Evolutionary conservation across 2,329 filamentous ascomycete species (phyloP).

Genomic region (Fonsecaea nubica): DNA sequence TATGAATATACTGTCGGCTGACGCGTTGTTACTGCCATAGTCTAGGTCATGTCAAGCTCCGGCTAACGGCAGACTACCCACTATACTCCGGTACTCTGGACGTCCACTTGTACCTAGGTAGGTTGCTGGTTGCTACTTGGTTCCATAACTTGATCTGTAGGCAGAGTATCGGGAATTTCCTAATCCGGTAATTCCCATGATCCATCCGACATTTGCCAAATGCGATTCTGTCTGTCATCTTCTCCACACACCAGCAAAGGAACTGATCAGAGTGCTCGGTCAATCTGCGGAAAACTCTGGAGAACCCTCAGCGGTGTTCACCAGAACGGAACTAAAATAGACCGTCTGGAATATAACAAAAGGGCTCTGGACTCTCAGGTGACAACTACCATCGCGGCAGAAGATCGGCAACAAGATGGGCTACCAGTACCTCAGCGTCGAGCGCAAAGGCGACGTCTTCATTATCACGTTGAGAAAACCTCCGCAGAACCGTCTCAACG

Average conservation of each 20-base stretch:
- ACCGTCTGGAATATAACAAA: not conserved
- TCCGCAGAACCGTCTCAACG: slow-evolving; percentile 61
- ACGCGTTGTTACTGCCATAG: not conserved
- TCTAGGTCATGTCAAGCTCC: not conserved
- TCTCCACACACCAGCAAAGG: not conserved
- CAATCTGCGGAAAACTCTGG: not conserved
- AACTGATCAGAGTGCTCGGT: not conserved
- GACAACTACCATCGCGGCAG: no score
- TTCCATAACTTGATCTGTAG: no score
- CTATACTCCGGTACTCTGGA: not conserved
- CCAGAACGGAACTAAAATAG: not conserved
- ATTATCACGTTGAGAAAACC: slow-evolving; percentile 61
- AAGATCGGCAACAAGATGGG: slow-evolving; percentile 1
- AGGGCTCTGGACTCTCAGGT: not conserved
- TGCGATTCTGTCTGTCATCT: not conserved
- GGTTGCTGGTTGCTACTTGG: no score
- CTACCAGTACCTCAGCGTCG: slow-evolving; percentile 15
- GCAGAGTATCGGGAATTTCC: not conserved
- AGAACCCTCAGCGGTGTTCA: not conserved
- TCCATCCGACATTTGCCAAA: not conserved
- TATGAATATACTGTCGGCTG: not conserved
- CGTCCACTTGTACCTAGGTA: not conserved
- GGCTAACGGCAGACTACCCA: not conserved
- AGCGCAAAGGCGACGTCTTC: slow-evolving; percentile 48
- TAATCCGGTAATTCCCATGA: not conserved